A percentile compares a stretch with the other conserved stretches of the same genome.
These are phyloP conservation scores for Terfezia boudieri DNA, from an alignment of 495 filamentous ascomycete genomes.

Conservation along the genomic window DNA sequence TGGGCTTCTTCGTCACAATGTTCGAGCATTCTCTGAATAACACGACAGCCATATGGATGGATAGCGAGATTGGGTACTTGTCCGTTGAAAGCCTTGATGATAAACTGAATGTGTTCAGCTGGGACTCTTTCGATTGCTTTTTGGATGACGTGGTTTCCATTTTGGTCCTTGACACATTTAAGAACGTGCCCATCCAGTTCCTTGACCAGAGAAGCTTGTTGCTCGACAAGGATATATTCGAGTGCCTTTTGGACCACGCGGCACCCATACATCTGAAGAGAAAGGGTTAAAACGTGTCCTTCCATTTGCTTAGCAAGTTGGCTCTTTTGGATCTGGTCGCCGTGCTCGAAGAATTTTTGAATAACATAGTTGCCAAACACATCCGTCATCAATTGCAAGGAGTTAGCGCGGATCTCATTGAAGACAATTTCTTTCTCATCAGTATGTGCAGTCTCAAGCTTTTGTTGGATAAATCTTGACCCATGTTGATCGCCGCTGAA, in stretches of 20 bases:
- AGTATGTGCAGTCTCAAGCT: conserved; percentile 82
- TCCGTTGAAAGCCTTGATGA: conserved; percentile 63
- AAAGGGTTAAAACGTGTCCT: conserved; percentile 54
- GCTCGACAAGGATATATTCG: conserved; percentile 74
- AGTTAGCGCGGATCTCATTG: conserved; percentile 60
- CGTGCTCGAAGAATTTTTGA: conserved; percentile 94
- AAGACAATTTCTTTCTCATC: conserved; percentile 95
- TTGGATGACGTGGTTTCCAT: conserved; percentile 94
- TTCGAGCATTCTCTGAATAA: conserved; percentile 85
- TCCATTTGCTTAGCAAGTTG: conserved; percentile 69
- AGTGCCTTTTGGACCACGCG: conserved; percentile 94
- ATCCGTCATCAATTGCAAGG: conserved; percentile 78
- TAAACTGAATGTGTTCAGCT: conserved; percentile 60
- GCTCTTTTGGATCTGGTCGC: conserved; percentile 83
- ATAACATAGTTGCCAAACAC: conserved; percentile 98
- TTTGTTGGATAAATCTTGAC: conserved; percentile 87
- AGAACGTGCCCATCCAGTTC: conserved; percentile 65
- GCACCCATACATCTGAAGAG: conserved; percentile 83
- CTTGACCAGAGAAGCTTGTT: conserved; percentile 63
- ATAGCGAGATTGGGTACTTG: conserved; percentile 57
- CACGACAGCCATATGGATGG: conserved; percentile 76
- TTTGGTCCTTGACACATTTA: conserved; percentile 65
- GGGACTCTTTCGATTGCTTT: conserved; percentile 81
- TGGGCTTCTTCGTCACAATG: conserved; percentile 53
- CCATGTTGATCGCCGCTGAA: conserved; percentile 92